phyloP scores from a whole-genome alignment of 2,329 filamentous ascomycete species.

The Stachybotrys echinatus region DNA sequence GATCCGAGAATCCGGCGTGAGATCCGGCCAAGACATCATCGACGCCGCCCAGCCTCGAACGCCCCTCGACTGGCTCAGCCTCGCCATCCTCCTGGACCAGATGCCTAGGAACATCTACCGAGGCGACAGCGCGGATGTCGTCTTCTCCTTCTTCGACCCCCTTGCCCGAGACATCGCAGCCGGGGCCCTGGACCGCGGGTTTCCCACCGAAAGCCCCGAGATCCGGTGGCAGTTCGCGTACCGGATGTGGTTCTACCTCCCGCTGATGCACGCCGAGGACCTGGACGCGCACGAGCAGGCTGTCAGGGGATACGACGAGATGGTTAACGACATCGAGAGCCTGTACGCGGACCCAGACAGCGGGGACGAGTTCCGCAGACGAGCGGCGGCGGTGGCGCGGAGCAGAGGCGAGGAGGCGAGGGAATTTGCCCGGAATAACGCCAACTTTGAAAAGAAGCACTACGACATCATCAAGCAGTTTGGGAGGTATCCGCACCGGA shows the following conservation, averaged over 20 bases:
- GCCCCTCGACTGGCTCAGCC: constrained; percentile 36
- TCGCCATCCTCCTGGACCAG: constrained; percentile 58
- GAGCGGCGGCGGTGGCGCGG: constrained; percentile 19
- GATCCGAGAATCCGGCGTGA: constrained; percentile 18
- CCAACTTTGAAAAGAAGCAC: constrained; percentile 39
- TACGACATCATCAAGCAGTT: constrained; percentile 44
- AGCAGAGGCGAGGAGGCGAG: constrained; percentile 17
- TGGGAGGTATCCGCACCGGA: constrained; percentile 56
- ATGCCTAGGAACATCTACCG: constrained; percentile 58
- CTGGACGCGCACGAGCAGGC: constrained; percentile 36
- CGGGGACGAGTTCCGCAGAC: constrained; percentile 16
- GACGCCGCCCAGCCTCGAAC: constrained; percentile 15
- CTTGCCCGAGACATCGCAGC: constrained; percentile 40
- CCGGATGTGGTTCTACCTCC: constrained; percentile 54
- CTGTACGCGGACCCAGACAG: constrained; percentile 18
- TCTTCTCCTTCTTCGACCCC: constrained; percentile 53
- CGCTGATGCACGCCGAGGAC: constrained; percentile 55
- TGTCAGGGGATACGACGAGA: constrained; percentile 20
- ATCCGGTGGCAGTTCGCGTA: constrained; percentile 30
- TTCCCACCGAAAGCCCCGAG: constrained; percentile 19
- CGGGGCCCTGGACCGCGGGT: constrained; percentile 24
- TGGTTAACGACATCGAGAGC: constrained; percentile 25
- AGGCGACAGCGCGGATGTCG: constrained; percentile 31
- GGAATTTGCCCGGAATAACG: constrained; percentile 13
- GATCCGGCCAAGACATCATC: constrained; percentile 23